phyloP scores from a whole-genome alignment of 345 rosid species.

The Eucalyptus urophylla region DNA sequence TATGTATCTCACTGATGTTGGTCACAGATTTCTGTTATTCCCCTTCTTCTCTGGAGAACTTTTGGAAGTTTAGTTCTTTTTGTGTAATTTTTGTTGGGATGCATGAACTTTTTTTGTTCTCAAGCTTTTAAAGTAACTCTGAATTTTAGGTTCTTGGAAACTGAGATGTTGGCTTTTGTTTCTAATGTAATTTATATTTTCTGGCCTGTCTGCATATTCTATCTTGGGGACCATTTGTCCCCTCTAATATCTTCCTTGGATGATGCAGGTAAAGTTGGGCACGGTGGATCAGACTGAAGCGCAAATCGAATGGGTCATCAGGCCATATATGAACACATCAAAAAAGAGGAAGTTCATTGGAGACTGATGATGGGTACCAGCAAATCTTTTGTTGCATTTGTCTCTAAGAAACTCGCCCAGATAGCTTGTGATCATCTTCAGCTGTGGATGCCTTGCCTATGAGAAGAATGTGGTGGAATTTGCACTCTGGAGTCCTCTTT shows the following conservation, averaged over 20 bases:
- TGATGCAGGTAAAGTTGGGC: conserved; percentile 61
- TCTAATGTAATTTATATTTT: background rate
- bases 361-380: conserved; percentile 27
- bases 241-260: background rate
- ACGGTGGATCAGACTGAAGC: conserved; percentile 86
- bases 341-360: conserved; percentile 58
- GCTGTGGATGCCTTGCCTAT: background rate
- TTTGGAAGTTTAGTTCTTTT: background rate
- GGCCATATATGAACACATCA: conserved; percentile 84
- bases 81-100: background rate
- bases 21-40: background rate
- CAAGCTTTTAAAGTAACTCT: background rate
- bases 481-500: background rate
- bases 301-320: conserved; percentile 62
- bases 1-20: background rate
- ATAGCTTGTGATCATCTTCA: background rate
- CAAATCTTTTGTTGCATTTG: background rate
- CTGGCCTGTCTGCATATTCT: background rate
- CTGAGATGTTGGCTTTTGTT: background rate
- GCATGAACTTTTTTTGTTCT: background rate
- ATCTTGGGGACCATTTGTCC: background rate
- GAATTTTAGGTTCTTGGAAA: background rate
- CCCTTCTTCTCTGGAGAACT: background rate
- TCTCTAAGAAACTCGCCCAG: background rate
- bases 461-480: background rate